Evolutionary conservation across 2,329 filamentous ascomycete species (phyloP).

Genomic region (Myriosclerotinia curreyana): DNA sequence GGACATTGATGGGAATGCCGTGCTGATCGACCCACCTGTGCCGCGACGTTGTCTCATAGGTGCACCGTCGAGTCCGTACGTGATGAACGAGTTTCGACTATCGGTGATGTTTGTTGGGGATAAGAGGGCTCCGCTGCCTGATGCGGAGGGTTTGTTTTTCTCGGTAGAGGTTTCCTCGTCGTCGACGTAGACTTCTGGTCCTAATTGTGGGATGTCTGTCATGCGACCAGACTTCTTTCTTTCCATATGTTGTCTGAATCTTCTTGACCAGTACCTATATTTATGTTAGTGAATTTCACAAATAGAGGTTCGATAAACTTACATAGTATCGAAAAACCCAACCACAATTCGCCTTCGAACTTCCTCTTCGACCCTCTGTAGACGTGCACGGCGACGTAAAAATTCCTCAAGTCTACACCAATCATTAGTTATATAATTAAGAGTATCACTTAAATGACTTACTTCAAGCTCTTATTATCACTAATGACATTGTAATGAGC

Average conservation of each 20-base stretch:
- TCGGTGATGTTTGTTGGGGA: conserved; percentile 33
- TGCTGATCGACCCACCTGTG: conserved; percentile 24
- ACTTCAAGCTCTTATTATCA: conserved; percentile 91
- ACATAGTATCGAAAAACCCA: conserved; percentile 93
- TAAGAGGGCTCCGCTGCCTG: conserved; percentile 26
- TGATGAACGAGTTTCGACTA: conserved; percentile 35
- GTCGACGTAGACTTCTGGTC: conserved; percentile 86
- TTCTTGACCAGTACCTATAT: conserved; percentile 71
- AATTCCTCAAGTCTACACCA: conserved; percentile 79
- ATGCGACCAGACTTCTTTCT: conserved; percentile 72
- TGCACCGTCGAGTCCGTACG: conserved; percentile 35
- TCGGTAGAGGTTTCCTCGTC: conserved; percentile 54
- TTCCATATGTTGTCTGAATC: conserved; percentile 74
- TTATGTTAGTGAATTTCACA: conserved; percentile 28
- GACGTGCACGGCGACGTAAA: conserved; percentile 78
- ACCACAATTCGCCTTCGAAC: conserved; percentile 86
- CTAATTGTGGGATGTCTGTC: conserved; percentile 73
- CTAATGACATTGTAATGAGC: conserved; percentile 99
- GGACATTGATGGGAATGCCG: conserved; percentile 24
- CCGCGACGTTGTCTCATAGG: conserved; percentile 30
- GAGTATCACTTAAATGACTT: conserved; percentile 35
- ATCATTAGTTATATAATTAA: conserved; percentile 35
- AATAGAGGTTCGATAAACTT: conserved; percentile 36
- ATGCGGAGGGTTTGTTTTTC: conserved; percentile 26
- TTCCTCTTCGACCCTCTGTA: conserved; percentile 93